Evolutionary conservation across 1,139 yeast species (phyloP).

Genomic region (Eremothecium coryli): DNA sequence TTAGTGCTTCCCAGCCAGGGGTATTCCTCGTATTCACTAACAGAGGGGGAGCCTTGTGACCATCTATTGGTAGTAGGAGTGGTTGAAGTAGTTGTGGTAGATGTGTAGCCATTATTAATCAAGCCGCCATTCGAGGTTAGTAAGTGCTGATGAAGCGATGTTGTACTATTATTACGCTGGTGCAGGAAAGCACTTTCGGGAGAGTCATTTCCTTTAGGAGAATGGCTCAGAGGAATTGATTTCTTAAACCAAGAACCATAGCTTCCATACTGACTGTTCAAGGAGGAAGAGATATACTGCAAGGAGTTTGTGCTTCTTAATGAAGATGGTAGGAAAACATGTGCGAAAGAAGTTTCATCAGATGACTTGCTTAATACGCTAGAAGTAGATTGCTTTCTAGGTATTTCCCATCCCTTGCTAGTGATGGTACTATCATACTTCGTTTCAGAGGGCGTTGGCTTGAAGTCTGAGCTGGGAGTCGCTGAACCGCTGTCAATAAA

Average conservation of each 20-base stretch:
- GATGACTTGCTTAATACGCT: slow-evolving; percentile 21
- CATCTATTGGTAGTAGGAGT: slow-evolving; percentile 2
- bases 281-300: slow-evolving; percentile 27
- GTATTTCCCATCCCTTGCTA: slow-evolving; percentile 30
- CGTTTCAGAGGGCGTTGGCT: background rate
- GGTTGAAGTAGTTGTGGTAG: slow-evolving; percentile 1
- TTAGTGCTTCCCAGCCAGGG: slow-evolving; percentile 28
- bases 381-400: slow-evolving; percentile 18
- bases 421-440: slow-evolving; percentile 11
- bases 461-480: slow-evolving; percentile 1
- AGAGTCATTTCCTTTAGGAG: slow-evolving; percentile 17
- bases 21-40: slow-evolving; percentile 28
- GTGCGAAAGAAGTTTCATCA: slow-evolving; percentile 21
- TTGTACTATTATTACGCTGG: slow-evolving; percentile 20
- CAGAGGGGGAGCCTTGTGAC: slow-evolving; percentile 28
- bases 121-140: slow-evolving; percentile 7
- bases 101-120: background rate
- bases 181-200: slow-evolving; percentile 17
- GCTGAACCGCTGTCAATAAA: background rate
- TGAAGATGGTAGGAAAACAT: slow-evolving; percentile 30
- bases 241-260: slow-evolving; percentile 31
- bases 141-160: slow-evolving; percentile 21
- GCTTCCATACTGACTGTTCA: slow-evolving; percentile 26
- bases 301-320: slow-evolving; percentile 27
- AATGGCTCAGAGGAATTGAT: slow-evolving; percentile 22